A percentile compares a stretch with the other conserved stretches of the same genome.
phyloP scores from a whole-genome alignment of 768 basidiomycete species.

The Mycena indigotica region DNA sequence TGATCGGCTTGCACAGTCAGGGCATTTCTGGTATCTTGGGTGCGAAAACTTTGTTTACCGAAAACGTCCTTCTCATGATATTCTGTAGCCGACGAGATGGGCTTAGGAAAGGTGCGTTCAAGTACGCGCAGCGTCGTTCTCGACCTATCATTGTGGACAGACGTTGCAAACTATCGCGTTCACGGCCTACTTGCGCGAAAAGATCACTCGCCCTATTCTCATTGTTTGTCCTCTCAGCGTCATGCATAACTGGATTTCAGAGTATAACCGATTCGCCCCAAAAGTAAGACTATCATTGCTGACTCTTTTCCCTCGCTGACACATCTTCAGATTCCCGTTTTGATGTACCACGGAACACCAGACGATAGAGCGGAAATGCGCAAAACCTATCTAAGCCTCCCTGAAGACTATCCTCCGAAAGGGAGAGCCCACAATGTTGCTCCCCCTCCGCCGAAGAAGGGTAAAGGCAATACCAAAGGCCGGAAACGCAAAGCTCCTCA shows the following conservation, averaged over 20 bases:
- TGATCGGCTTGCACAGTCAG: slow-evolving; percentile 85
- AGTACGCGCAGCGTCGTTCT: not conserved
- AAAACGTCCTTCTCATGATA: not conserved
- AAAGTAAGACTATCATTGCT: slow-evolving; percentile 43
- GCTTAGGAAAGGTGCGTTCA: slow-evolving; percentile 71
- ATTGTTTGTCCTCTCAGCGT: slow-evolving; percentile 94
- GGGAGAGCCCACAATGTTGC: slow-evolving; percentile 29
- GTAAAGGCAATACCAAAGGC: slow-evolving; percentile 20
- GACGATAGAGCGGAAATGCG: slow-evolving; percentile 81
- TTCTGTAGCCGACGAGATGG: slow-evolving; percentile 88
- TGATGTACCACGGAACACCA: slow-evolving; percentile 88
- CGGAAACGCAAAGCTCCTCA: slow-evolving; percentile 1
- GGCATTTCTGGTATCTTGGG: slow-evolving; percentile 81
- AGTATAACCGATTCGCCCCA: slow-evolving; percentile 85
- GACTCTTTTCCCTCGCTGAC: not conserved
- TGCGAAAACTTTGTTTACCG: slow-evolving; percentile 32
- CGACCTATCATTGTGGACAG: slow-evolving; percentile 43
- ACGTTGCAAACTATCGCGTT: slow-evolving; percentile 96
- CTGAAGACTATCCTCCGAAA: slow-evolving; percentile 11
- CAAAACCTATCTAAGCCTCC: slow-evolving; percentile 51
- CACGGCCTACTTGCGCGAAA: slow-evolving; percentile 83
- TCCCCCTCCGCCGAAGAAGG: slow-evolving; percentile 19
- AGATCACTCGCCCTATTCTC: slow-evolving; percentile 75
- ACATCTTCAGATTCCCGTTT: slow-evolving; percentile 72
- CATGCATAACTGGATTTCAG: slow-evolving; percentile 86